Conservation (phyloP, 768 basidiomycete species). For the Cyathus striatus region DNA sequence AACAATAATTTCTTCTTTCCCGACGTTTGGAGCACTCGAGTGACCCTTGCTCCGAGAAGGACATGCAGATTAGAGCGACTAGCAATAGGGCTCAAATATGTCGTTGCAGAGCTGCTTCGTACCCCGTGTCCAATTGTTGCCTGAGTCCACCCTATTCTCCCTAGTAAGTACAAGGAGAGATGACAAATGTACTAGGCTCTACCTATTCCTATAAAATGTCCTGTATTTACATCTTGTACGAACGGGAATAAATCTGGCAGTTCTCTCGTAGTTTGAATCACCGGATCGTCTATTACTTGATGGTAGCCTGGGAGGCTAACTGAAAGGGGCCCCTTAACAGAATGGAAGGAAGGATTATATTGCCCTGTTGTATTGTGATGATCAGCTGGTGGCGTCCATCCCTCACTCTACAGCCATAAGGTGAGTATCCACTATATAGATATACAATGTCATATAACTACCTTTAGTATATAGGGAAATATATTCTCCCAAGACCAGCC, state of each 20-base stretch:
- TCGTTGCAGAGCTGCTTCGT: conserved; percentile 20
- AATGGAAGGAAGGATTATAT: conserved; percentile 23
- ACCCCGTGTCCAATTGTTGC: conserved; percentile 8
- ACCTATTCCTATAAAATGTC: conserved; percentile 28
- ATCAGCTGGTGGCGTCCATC: conserved; percentile 21
- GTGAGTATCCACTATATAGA: neutral
- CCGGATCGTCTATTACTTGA: conserved; percentile 16
- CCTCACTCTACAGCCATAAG: conserved; percentile 22
- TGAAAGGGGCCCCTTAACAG: conserved; percentile 13
- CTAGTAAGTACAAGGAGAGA: too few relatives aligned
- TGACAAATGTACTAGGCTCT: neutral
- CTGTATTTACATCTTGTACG: conserved; percentile 30
- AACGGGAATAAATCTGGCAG: conserved; percentile 25
- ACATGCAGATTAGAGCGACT: conserved; percentile 18
- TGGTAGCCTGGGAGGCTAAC: conserved; percentile 20
- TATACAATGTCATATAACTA: conserved; percentile 4
- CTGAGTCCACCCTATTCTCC: conserved; percentile 16
- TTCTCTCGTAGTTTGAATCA: conserved; percentile 20
- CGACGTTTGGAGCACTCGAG: conserved; percentile 10
- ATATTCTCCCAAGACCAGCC: conserved; percentile 34
- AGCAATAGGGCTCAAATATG: conserved; percentile 17
- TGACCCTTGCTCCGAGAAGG: conserved; percentile 12
- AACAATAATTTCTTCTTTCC: too few relatives aligned
- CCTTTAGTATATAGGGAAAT: conserved; percentile 17
- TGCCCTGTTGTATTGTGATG: conserved; percentile 23